These are phyloP conservation scores for Claviceps cyperi DNA, from an alignment of 2,329 filamentous ascomycete species.

Conservation along the genomic window DNA sequence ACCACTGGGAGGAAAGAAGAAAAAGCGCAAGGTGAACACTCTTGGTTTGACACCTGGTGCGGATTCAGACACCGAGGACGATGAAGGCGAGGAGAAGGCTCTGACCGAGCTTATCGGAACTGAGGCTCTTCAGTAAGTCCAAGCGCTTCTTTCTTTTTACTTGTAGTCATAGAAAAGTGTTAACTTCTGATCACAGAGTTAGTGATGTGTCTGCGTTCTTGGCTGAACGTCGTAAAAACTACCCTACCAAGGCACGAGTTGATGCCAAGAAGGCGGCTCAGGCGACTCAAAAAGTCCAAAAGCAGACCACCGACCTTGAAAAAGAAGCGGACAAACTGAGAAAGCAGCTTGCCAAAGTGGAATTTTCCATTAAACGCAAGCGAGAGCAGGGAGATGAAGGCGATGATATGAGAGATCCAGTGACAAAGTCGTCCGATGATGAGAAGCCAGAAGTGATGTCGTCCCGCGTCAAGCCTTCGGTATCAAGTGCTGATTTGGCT, in stretches of 20 bases:
- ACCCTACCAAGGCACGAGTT: slow-evolving; percentile 60
- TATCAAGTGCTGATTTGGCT: slow-evolving; percentile 28
- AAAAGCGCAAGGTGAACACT: slow-evolving; percentile 58
- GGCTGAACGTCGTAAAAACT: slow-evolving; percentile 64
- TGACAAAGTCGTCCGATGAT: slow-evolving; percentile 39
- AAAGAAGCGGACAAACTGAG: slow-evolving; percentile 48
- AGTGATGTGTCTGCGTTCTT: slow-evolving; percentile 70
- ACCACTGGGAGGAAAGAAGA: slow-evolving; percentile 44
- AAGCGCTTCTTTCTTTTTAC: not conserved
- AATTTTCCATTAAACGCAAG: slow-evolving; percentile 55
- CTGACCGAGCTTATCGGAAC: slow-evolving; percentile 39
- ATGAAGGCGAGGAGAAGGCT: slow-evolving; percentile 58
- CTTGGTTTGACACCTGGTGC: slow-evolving; percentile 56
- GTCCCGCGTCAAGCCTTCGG: slow-evolving; percentile 24
- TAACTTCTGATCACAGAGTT: slow-evolving; percentile 23
- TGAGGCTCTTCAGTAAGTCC: slow-evolving; percentile 39
- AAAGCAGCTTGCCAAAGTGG: slow-evolving; percentile 53
- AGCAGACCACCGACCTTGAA: slow-evolving; percentile 47
- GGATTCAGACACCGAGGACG: slow-evolving; percentile 49
- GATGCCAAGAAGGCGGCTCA: slow-evolving; percentile 44
- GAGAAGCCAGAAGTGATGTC: slow-evolving; percentile 45
- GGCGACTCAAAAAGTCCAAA: slow-evolving; percentile 32
- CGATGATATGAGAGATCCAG: slow-evolving; percentile 46
- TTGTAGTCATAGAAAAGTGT: not conserved
- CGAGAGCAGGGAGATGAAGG: slow-evolving; percentile 53